Percentiles rank a stretch among this genome's conserved stretches.
phyloP scores from a whole-genome alignment of 2,329 filamentous ascomycete genomes.

The Teratosphaeria zuluensis region DNA sequence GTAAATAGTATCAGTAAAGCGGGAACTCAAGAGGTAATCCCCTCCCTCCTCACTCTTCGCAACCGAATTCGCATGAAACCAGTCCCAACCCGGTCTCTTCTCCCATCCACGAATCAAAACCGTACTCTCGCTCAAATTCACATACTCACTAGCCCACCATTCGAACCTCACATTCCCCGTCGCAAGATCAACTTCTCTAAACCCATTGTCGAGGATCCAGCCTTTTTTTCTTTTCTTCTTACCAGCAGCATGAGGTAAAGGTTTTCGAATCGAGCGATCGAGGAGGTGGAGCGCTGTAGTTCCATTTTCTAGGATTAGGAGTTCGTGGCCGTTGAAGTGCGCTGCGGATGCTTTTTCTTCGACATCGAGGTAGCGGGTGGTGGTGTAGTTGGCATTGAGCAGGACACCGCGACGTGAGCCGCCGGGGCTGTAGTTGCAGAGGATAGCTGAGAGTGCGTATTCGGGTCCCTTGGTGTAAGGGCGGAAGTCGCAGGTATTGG shows the following conservation, averaged over 20 bases:
- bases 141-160: conserved; percentile 27
- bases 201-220: conserved; percentile 6
- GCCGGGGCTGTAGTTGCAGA: conserved; percentile 1
- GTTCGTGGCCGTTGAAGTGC: conserved; percentile 29
- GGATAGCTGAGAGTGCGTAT: not conserved
- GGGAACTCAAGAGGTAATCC: conserved; percentile 30
- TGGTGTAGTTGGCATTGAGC: not conserved
- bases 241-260: not conserved
- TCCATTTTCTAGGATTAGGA: conserved; percentile 16
- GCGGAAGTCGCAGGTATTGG: not conserved
- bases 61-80: conserved; percentile 29
- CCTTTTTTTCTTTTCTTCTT: not conserved
- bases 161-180: conserved; percentile 23
- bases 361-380: not conserved
- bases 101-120: not conserved
- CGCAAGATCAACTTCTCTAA: conserved; percentile 23
- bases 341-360: no score
- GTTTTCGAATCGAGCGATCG: not conserved
- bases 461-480: not conserved
- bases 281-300: not conserved
- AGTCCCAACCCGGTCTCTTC: conserved; percentile 5
- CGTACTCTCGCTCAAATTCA: conserved; percentile 26
- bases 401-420: conserved; percentile 1
- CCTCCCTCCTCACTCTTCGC: conserved; percentile 25
- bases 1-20: conserved; percentile 31